These are phyloP conservation scores for Linderina pennispora DNA, from an alignment of 192 early-diverging fungal genomes.

Conservation along the genomic window DNA sequence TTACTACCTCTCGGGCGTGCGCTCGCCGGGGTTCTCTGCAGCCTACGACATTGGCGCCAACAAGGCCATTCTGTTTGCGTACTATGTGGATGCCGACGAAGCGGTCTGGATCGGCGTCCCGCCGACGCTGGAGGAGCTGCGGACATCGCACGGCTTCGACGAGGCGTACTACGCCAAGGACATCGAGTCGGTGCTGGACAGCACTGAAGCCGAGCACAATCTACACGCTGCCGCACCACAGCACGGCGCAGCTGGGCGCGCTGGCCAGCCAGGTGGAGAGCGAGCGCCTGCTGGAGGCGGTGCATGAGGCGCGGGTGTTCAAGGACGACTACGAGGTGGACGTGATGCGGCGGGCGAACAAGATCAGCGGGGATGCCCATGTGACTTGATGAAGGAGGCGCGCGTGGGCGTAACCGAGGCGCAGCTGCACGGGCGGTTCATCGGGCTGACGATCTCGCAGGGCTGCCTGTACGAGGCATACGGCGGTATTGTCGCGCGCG, in stretches of 20 bases:
- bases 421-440: conserved; percentile 73
- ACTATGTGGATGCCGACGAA: conserved; percentile 56
- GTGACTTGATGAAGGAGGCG: conserved; percentile 64
- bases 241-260: conserved; percentile 35
- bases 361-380: conserved; percentile 73
- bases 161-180: conserved; percentile 57
- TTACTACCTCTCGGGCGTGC: conserved; percentile 76
- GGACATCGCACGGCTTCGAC: conserved; percentile 62
- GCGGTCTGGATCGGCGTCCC: conserved; percentile 80
- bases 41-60: conserved; percentile 59
- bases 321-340: conserved; percentile 75
- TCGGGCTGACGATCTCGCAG: conserved; percentile 59
- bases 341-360: conserved; percentile 70
- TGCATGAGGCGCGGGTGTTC: conserved; percentile 73
- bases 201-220: conserved; percentile 38
- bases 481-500: conserved; percentile 75
- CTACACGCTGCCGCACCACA: conserved; percentile 45
- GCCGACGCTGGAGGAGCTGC: conserved; percentile 49
- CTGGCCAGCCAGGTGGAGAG: conserved; percentile 6
- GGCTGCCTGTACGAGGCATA: conserved; percentile 76
- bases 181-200: conserved; percentile 41
- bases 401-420: conserved; percentile 61
- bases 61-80: conserved; percentile 61
- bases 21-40: conserved; percentile 65
- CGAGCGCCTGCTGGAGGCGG: conserved; percentile 49